Evolutionary conservation across 116 monocot genomes (phyloP).

Genomic region (Dioscorea cayenensis): DNA sequence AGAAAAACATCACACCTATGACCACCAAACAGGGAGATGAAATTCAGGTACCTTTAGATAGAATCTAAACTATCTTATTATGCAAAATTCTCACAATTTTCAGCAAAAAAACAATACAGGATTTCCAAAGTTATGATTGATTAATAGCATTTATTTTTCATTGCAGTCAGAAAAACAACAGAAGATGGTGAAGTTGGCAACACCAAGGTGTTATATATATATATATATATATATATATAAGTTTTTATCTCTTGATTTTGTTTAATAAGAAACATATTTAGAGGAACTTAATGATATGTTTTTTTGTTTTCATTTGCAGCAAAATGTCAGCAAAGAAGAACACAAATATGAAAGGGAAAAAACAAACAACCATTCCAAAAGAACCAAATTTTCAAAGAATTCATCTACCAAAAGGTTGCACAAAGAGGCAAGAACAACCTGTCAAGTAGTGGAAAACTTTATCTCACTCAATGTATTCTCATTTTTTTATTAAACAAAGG

Average conservation of each 20-base stretch:
- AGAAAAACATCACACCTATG: slow-evolving; percentile 17
- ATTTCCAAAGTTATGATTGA: background rate
- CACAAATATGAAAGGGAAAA: slow-evolving; percentile 5
- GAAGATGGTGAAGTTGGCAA: background rate
- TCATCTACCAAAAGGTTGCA: slow-evolving; percentile 48
- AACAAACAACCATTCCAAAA: slow-evolving; percentile 29
- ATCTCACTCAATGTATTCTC: background rate
- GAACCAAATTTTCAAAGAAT: slow-evolving; percentile 49
- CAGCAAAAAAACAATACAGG: background rate
- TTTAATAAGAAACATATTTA: background rate
- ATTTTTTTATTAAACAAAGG: background rate
- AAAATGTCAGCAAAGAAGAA: slow-evolving; percentile 6
- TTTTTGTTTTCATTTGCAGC: slow-evolving; percentile 7
- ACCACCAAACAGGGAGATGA: slow-evolving; percentile 4
- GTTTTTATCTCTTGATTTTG: background rate
- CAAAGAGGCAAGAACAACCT: slow-evolving; percentile 14
- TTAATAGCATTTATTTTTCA: too few relatives aligned
- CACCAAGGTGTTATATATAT: background rate
- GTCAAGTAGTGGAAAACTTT: background rate
- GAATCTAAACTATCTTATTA: background rate
- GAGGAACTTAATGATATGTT: background rate
- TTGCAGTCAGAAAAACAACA: background rate
- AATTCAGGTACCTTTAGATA: slow-evolving; percentile 4
- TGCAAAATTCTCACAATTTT: background rate
- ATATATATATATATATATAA: background rate